Conservation (phyloP, 495 filamentous ascomycete species). For the Aspergillus saccharolyticus region DNA sequence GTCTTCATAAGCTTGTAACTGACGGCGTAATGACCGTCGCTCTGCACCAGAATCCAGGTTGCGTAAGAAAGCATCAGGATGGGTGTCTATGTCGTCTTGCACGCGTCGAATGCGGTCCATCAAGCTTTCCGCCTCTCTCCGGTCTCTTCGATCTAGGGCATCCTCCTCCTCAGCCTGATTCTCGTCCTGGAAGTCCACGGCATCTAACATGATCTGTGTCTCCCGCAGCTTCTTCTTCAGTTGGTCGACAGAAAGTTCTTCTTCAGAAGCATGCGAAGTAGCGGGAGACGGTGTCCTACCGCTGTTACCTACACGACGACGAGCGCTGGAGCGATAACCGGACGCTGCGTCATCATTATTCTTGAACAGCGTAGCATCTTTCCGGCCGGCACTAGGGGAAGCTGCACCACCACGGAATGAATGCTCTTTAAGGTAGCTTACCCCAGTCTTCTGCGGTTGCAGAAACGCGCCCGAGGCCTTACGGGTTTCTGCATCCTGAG, state of each 20-base stretch:
- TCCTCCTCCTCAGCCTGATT: slow-evolving; percentile 87
- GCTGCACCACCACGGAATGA: slow-evolving; percentile 68
- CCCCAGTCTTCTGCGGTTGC: slow-evolving; percentile 92
- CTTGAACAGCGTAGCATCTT: slow-evolving; percentile 95
- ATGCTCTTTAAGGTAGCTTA: slow-evolving; percentile 93
- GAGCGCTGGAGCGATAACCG: slow-evolving; percentile 90
- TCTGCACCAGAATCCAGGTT: slow-evolving; percentile 81
- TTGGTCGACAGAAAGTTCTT: slow-evolving; percentile 82
- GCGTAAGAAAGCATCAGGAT: slow-evolving; percentile 73
- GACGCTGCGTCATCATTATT: slow-evolving; percentile 85
- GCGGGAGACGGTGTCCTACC: slow-evolving; percentile 69
- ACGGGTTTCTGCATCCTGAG: slow-evolving; percentile 78
- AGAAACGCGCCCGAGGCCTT: slow-evolving; percentile 81
- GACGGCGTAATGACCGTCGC: slow-evolving; percentile 75
- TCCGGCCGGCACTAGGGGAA: slow-evolving; percentile 49
- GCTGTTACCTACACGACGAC: slow-evolving; percentile 71
- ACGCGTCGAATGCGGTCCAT: slow-evolving; percentile 89
- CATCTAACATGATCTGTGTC: slow-evolving; percentile 92
- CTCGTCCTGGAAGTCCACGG: slow-evolving; percentile 95
- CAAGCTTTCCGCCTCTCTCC: slow-evolving; percentile 88
- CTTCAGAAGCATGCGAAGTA: slow-evolving; percentile 71
- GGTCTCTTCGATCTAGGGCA: slow-evolving; percentile 80
- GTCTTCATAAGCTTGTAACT: slow-evolving; percentile 83
- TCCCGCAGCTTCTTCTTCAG: slow-evolving; percentile 90
- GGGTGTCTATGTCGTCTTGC: slow-evolving; percentile 92